Evolutionary conservation across 805 yeast genomes (phyloP).

Genomic region (Yamadazyma olivae): DNA sequence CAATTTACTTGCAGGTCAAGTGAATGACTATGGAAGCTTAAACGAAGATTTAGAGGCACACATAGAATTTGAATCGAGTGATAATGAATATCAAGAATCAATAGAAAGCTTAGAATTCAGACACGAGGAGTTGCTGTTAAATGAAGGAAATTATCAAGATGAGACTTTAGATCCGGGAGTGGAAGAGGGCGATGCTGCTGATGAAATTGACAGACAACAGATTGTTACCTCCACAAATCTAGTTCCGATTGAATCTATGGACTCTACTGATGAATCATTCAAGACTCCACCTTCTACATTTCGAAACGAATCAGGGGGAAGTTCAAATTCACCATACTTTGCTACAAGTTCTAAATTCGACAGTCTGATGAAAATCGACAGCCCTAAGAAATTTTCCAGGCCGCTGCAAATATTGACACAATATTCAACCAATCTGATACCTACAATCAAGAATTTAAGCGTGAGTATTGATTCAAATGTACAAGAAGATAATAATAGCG

Average conservation of each 20-base stretch:
- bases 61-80: conserved; percentile 1
- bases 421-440: conserved; percentile 9
- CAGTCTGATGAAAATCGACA: no score
- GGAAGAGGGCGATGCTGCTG: neutral
- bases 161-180: neutral
- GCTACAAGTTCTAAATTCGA: no score
- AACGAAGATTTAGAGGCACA: conserved; percentile 15
- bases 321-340: no score
- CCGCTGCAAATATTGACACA: conserved; percentile 26
- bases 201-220: neutral
- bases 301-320: no score
- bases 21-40: conserved; percentile 20
- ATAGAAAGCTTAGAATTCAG: neutral
- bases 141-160: conserved; percentile 3
- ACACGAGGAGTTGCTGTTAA: neutral
- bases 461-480: conserved; percentile 9
- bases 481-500: neutral
- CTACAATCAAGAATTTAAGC: conserved; percentile 7
- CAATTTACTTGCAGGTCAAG: conserved; percentile 17
- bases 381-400: no score
- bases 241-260: neutral
- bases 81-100: conserved; percentile 1
- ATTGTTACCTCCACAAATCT: neutral
- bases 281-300: conserved; percentile 1
- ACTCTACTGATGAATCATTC: neutral